phyloP scores from a whole-genome alignment of 805 yeast genomes.

The Suhomyces vadensis region DNA sequence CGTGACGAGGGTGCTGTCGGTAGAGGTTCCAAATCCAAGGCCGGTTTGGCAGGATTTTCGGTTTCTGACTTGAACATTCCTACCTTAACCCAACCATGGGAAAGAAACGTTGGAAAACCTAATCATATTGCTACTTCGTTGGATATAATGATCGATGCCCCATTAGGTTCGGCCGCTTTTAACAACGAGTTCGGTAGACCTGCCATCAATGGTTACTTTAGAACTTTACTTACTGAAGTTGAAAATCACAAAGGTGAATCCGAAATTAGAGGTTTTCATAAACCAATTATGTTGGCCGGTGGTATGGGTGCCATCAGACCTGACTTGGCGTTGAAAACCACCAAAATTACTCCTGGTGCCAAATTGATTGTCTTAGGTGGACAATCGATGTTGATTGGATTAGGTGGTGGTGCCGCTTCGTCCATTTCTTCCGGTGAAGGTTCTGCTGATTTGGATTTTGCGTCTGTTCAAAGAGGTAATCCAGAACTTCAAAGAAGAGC shows the following conservation, averaged over 20 bases:
- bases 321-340: slow-evolving; percentile 82
- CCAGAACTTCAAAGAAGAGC: slow-evolving; percentile 99
- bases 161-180: slow-evolving; percentile 96
- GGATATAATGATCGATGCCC: slow-evolving; percentile 96
- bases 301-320: slow-evolving; percentile 98
- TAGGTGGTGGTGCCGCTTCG: slow-evolving; percentile 99
- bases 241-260: slow-evolving; percentile 57
- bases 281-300: slow-evolving; percentile 99
- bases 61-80: slow-evolving; percentile 92
- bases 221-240: slow-evolving; percentile 87
- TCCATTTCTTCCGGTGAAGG: slow-evolving; percentile 96
- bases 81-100: slow-evolving; percentile 90
- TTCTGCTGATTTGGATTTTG: slow-evolving; percentile 94
- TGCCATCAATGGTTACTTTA: slow-evolving; percentile 92
- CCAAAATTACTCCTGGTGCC: slow-evolving; percentile 88
- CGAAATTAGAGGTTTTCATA: slow-evolving; percentile 94
- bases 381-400: slow-evolving; percentile 94
- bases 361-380: slow-evolving; percentile 94
- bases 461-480: slow-evolving; percentile 98
- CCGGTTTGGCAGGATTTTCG: slow-evolving; percentile 91
- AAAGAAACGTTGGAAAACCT: slow-evolving; percentile 85
- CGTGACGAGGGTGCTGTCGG: slow-evolving; percentile 99
- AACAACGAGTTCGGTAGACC: slow-evolving; percentile 99
- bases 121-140: slow-evolving; percentile 87
- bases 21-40: slow-evolving; percentile 94